Evolutionary conservation across 1,284 basidiomycete genomes (phyloP).

Genomic region (Naganishia cerealis): DNA sequence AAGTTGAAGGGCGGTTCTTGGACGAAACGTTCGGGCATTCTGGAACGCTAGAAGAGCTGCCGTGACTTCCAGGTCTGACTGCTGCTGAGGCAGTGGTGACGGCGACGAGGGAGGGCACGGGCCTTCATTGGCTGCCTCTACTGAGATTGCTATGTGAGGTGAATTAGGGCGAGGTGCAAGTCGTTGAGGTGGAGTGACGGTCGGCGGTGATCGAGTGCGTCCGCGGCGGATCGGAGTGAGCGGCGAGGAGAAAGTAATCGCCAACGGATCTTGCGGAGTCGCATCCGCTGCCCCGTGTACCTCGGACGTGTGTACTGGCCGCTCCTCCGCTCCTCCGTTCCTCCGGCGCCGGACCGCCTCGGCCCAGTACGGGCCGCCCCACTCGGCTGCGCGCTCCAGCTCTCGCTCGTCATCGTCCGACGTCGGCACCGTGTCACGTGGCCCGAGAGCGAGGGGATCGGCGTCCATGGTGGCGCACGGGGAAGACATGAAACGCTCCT

Average conservation of each 20-base stretch:
- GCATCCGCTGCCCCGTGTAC: neutral
- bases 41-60: slow-evolving; percentile 48
- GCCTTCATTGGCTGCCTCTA: neutral
- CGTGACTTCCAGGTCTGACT: slow-evolving; percentile 31
- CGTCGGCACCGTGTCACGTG: slow-evolving; percentile 10
- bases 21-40: slow-evolving; percentile 49
- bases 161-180: neutral
- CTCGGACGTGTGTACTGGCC: no score
- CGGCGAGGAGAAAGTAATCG: neutral
- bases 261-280: neutral
- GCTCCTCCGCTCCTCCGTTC: neutral
- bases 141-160: neutral
- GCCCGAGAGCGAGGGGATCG: slow-evolving; percentile 3
- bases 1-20: slow-evolving; percentile 51
- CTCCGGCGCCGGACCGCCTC: neutral
- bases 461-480: slow-evolving; percentile 12
- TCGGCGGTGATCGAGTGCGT: neutral
- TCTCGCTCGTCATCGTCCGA: slow-evolving; percentile 31
- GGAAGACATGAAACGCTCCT: no score
- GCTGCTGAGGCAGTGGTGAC: neutral
- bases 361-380: slow-evolving; percentile 6
- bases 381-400: slow-evolving; percentile 1
- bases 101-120: neutral
- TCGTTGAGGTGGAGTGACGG: neutral
- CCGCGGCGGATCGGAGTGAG: slow-evolving; percentile 2